Percentiles rank a stretch among this genome's conserved stretches.
Evolutionary conservation across 2,329 filamentous ascomycete genomes (phyloP).

Genomic region (Phialocephala subalpina): DNA sequence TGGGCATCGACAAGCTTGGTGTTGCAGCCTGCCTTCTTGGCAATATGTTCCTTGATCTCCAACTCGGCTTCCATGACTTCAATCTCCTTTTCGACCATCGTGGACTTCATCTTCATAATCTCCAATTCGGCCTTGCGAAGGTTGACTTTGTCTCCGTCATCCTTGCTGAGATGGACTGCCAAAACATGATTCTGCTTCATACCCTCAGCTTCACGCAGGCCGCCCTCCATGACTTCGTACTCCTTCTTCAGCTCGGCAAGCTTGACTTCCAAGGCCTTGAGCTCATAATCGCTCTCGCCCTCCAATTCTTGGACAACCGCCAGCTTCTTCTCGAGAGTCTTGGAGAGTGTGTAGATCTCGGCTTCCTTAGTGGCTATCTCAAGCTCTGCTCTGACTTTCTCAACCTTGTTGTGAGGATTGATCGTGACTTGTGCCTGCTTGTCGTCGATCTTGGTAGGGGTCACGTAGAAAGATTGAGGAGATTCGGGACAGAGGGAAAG

Average conservation of each 20-base stretch:
- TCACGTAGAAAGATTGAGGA: background rate
- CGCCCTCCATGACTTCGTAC: background rate
- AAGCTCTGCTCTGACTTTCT: background rate
- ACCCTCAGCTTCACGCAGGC: background rate
- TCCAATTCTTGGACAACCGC: background rate
- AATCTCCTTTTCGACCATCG: slow-evolving; percentile 3
- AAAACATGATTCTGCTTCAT: slow-evolving; percentile 1
- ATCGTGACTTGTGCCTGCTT: background rate
- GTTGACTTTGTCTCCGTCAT: background rate
- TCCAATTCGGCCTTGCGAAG: slow-evolving; percentile 19
- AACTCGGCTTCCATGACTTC: slow-evolving; percentile 14
- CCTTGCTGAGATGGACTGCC: background rate
- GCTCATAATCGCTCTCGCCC: background rate
- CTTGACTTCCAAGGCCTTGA: background rate
- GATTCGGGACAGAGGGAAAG: background rate
- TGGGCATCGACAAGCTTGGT: background rate
- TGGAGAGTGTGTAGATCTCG: background rate
- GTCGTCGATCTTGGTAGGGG: background rate
- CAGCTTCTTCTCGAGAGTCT: background rate
- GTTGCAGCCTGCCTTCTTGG: background rate
- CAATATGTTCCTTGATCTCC: background rate
- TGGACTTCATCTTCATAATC: slow-evolving; percentile 16
- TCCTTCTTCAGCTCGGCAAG: background rate
- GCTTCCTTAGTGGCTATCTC: background rate
- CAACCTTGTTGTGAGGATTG: background rate